These are phyloP conservation scores for Halophytophthora batemanensis DNA, from an alignment of 352 stramenopile genomes.

Conservation along the genomic window DNA sequence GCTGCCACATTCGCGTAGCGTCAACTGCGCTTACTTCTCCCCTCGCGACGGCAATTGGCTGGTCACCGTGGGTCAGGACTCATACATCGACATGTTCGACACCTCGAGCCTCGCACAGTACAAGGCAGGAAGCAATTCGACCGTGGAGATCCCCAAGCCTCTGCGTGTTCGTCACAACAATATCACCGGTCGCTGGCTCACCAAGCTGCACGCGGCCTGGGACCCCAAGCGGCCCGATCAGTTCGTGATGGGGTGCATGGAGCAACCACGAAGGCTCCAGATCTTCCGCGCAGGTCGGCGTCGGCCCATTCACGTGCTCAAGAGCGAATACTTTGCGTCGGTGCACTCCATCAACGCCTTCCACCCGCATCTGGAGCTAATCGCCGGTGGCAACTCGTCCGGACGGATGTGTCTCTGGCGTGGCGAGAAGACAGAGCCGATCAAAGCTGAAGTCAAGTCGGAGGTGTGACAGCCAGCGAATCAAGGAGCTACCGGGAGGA, in stretches of 20 bases:
- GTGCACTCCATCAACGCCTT: constrained; percentile 88
- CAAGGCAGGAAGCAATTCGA: constrained; percentile 28
- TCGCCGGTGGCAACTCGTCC: constrained; percentile 78
- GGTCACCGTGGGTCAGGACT: constrained; percentile 81
- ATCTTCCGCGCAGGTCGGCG: constrained; percentile 72
- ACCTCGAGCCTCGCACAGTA: constrained; percentile 33
- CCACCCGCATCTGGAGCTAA: constrained; percentile 65
- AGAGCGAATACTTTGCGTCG: constrained; percentile 65
- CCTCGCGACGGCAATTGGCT: constrained; percentile 54
- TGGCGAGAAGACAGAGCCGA: constrained; percentile 15
- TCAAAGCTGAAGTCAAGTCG: constrained; percentile 11
- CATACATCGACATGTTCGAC: constrained; percentile 75
- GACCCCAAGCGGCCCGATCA: constrained; percentile 68
- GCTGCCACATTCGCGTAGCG: constrained; percentile 67
- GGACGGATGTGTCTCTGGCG: constrained; percentile 65
- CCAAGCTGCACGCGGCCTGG: constrained; percentile 81
- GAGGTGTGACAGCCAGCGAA: constrained; percentile 3
- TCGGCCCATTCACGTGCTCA: constrained; percentile 69
- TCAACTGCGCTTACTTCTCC: constrained; percentile 89
- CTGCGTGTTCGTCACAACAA: constrained; percentile 74
- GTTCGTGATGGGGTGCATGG: constrained; percentile 83
- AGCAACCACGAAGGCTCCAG: constrained; percentile 76
- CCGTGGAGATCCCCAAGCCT: constrained; percentile 38
- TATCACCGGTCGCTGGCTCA: constrained; percentile 82
- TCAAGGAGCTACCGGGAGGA: neutral